Evolutionary conservation across 169 alveolate genomes (phyloP), one percentile per base, ranked within the genome.

Genomic region (Plasmodium yoelii): DNA sequence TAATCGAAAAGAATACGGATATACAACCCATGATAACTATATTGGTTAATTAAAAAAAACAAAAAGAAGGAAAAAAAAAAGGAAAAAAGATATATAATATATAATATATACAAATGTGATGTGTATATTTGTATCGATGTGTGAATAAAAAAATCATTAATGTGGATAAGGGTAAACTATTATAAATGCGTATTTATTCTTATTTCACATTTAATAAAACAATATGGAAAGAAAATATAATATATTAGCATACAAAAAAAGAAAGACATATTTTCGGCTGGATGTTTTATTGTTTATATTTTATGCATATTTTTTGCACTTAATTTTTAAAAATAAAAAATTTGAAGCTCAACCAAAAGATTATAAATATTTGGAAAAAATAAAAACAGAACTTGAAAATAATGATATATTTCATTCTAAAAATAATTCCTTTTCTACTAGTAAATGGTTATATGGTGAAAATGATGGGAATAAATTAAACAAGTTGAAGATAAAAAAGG

Each of bases 221-320:
- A 80, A 55, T n/a, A 82, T 82, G 90, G 69, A 69, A 51, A 61
- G 57, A n/a, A 82, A 82, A 70, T 82, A 82, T 39, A 68, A 69
- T 56, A 47, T 82, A 28, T 46, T 53, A 47, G 69, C 69, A 56
- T 82, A 82, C 9, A 69, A 55, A 68, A 65, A 82, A 46, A 82
- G 57, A 57, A 82, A 82, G 24, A 82, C 64, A 59, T 72, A 82
- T 18, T 42, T 55, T 0, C 22, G 90, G 47, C 49, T 82, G 28
- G 90, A 82, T 56, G 90, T 82, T 47, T 61, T 82, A 51, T 73
- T 82, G 59, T 82, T 82, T 49, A 67, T 82, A 28, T 68, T 82
- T 61, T 82, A 82, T 61, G 60, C 63, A 18, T 19, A 55, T 67
- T 82, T 67, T 56, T 26, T 82, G 8, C 56, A 65, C 61, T 28